These are phyloP conservation scores for Ilyonectria destructans DNA, from an alignment of 2,329 filamentous ascomycete species.

Conservation along the genomic window DNA sequence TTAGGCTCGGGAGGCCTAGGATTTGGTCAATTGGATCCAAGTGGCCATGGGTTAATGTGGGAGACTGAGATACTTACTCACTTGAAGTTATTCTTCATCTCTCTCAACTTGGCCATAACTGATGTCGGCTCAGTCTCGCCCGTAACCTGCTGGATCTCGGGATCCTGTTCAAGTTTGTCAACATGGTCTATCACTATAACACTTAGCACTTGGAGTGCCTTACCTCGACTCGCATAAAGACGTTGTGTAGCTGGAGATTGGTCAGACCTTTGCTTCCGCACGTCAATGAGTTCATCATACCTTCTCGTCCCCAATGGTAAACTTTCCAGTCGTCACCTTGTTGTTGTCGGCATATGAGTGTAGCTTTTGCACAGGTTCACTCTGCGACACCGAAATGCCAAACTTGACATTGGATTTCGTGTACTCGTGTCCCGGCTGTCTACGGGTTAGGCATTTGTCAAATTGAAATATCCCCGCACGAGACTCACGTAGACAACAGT, in stretches of 20 bases:
- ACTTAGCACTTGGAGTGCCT: slow-evolving; percentile 51
- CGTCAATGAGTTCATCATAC: slow-evolving; percentile 60
- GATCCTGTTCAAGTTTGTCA: slow-evolving; percentile 70
- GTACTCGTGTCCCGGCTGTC: slow-evolving; percentile 94
- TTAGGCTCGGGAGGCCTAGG: slow-evolving; percentile 49
- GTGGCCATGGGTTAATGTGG: neutral
- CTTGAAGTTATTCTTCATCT: slow-evolving; percentile 89
- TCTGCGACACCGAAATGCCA: slow-evolving; percentile 81
- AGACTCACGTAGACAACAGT: slow-evolving; percentile 87
- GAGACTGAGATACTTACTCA: slow-evolving; percentile 61
- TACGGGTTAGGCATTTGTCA: slow-evolving; percentile 24
- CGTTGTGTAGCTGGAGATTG: slow-evolving; percentile 83
- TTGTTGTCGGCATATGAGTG: slow-evolving; percentile 84
- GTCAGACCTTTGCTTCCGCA: slow-evolving; percentile 18
- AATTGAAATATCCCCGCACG: neutral
- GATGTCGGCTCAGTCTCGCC: slow-evolving; percentile 85
- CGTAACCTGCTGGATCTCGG: slow-evolving; percentile 86
- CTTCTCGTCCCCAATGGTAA: slow-evolving; percentile 98
- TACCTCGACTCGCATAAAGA: slow-evolving; percentile 93
- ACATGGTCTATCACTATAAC: slow-evolving; percentile 1
- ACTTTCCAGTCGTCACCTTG: slow-evolving; percentile 92
- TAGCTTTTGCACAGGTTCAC: slow-evolving; percentile 83
- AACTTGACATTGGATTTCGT: slow-evolving; percentile 98
- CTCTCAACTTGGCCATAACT: slow-evolving; percentile 88
- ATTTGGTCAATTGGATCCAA: slow-evolving; percentile 20